Evolutionary conservation across 352 stramenopile genomes (phyloP).

Genomic region (Phytopythium helicoides): DNA sequence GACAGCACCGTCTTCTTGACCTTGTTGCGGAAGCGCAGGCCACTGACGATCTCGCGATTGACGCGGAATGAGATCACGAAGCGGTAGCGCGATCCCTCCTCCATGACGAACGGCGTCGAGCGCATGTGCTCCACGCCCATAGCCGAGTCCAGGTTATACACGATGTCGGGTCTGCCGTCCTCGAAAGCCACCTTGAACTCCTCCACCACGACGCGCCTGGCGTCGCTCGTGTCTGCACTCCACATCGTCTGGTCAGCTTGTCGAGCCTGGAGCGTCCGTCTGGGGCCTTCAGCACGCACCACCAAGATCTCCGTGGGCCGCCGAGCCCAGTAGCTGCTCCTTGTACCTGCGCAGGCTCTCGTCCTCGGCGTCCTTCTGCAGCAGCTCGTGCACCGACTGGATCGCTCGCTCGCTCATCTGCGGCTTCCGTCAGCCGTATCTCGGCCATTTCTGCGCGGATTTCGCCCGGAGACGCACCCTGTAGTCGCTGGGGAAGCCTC

Average conservation of each 20-base stretch:
- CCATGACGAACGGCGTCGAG: conserved; percentile 68
- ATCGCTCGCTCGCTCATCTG: conserved; percentile 70
- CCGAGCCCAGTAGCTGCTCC: conserved; percentile 73
- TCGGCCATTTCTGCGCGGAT: not conserved
- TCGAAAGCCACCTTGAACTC: conserved; percentile 89
- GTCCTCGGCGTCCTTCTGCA: conserved; percentile 78
- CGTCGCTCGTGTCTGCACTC: conserved; percentile 46
- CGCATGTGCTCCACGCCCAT: conserved; percentile 68
- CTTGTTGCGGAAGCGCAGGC: conserved; percentile 84
- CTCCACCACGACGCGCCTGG: conserved; percentile 74
- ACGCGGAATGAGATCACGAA: conserved; percentile 85
- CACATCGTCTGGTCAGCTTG: too few species aligned
- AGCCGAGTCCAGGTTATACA: conserved; percentile 71
- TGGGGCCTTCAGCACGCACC: conserved; percentile 28
- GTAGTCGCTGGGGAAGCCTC: conserved; percentile 30
- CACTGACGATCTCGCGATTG: conserved; percentile 83
- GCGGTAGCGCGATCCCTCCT: conserved; percentile 79
- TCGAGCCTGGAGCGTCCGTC: not conserved
- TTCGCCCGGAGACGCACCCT: conserved; percentile 23
- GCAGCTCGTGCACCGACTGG: conserved; percentile 62
- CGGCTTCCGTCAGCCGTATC: not conserved
- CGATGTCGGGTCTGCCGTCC: conserved; percentile 55
- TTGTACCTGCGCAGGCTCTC: conserved; percentile 86
- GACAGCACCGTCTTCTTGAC: conserved; percentile 82
- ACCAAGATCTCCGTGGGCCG: conserved; percentile 75